These are phyloP conservation scores for Eragrostis curvula DNA, from an alignment of 176 grass and related monocot species.

Conservation along the genomic window DNA sequence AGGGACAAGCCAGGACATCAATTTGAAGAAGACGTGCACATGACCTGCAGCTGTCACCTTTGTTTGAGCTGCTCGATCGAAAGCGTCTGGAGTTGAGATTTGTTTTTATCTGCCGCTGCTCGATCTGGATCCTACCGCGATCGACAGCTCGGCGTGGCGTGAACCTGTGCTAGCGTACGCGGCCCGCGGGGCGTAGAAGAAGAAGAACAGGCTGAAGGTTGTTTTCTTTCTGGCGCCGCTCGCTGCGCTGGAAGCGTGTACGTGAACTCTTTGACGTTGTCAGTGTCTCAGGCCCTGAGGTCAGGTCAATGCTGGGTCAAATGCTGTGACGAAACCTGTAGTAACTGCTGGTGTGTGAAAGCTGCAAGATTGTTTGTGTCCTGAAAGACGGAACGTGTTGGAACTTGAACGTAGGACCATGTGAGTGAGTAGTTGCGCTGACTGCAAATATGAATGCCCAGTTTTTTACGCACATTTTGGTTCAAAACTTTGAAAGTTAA, in stretches of 20 bases:
- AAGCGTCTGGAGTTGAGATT: conserved; percentile 37
- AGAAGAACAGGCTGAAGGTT: too few species aligned
- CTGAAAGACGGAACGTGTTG: conserved; percentile 1
- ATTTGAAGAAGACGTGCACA: conserved; percentile 14
- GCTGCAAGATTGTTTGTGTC: not conserved
- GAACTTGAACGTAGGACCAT: not conserved
- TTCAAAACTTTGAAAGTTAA: not conserved
- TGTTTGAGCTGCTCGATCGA: conserved; percentile 25
- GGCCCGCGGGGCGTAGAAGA: not conserved
- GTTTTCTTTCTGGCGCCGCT: not conserved
- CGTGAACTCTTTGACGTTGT: not conserved
- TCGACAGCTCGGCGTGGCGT: conserved; percentile 32
- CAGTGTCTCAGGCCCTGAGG: not conserved
- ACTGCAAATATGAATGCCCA: not conserved
- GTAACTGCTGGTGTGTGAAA: not conserved
- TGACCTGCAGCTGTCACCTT: conserved; percentile 47
- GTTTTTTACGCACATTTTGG: not conserved
- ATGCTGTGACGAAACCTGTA: not conserved
- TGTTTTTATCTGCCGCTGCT: conserved; percentile 12
- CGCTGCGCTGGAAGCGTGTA: not conserved
- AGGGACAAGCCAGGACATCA: not conserved
- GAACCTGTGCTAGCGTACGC: conserved; percentile 12
- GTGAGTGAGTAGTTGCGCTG: not conserved
- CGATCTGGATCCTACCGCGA: conserved; percentile 47
- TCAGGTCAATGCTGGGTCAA: conserved; percentile 8